A percentile compares a stretch with the other conserved stretches of the same genome.
phyloP scores from a whole-genome alignment of 2,329 filamentous ascomycete species.

The Fusarium chuoi region DNA sequence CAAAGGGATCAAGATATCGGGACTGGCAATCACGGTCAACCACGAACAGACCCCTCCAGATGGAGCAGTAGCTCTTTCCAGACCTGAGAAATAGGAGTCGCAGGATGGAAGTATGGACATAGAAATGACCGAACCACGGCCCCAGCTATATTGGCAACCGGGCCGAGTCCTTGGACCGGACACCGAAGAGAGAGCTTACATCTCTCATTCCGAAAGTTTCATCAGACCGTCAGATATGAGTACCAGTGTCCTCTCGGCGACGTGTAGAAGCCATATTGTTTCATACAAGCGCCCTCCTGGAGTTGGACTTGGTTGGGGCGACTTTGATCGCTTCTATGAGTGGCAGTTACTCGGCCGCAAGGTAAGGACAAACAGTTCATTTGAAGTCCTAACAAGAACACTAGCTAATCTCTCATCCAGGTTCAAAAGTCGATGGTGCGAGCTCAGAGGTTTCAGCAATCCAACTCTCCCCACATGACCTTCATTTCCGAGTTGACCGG shows the following conservation, averaged over 20 bases:
- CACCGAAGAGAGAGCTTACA: neutral
- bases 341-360: neutral
- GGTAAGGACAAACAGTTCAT: constrained; percentile 52
- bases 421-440: neutral
- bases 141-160: neutral
- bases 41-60: neutral
- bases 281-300: neutral
- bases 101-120: neutral
- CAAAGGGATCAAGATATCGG: neutral
- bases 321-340: neutral
- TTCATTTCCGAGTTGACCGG: neutral
- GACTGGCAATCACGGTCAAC: neutral
- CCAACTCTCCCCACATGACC: neutral
- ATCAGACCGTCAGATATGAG: neutral
- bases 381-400: too few relatives aligned
- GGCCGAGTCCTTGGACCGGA: neutral
- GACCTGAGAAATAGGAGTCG: neutral
- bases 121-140: neutral
- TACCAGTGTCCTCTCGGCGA: neutral
- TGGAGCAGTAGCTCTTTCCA: neutral
- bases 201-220: neutral
- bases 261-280: neutral
- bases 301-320: constrained; percentile 1
- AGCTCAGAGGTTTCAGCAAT: neutral
- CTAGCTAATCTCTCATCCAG: neutral